Conservation (phyloP, 1,139 yeast species). For the Magnusiomyces fungicola region DNA sequence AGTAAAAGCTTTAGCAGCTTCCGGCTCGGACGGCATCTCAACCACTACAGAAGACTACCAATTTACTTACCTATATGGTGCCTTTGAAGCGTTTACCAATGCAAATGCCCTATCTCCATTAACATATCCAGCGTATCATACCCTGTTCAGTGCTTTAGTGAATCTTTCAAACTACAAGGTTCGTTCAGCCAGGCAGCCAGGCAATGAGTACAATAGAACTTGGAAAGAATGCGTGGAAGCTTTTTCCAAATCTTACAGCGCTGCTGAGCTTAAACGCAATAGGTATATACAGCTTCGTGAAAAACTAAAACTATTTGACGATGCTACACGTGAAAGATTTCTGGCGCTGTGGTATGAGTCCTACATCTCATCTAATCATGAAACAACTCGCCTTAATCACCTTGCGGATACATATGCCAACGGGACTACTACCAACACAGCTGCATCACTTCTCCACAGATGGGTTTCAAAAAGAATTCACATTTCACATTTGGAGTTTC, state of each 20-base stretch:
- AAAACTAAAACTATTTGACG: constrained; percentile 11
- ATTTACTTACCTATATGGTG: constrained; percentile 22
- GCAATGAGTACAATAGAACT: too few relatives aligned
- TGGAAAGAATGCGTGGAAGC: constrained; percentile 11
- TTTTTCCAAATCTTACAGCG: constrained; percentile 7
- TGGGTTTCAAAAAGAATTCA: neutral
- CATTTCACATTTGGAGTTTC: neutral
- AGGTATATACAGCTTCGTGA: constrained; percentile 8
- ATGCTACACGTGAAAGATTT: constrained; percentile 12
- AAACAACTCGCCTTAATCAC: constrained; percentile 2
- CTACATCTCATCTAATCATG: constrained; percentile 4
- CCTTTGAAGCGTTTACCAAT: constrained; percentile 21
- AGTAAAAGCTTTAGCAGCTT: neutral
- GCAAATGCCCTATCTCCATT: constrained; percentile 18
- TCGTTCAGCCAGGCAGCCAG: too few relatives aligned
- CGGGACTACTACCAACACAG: neutral
- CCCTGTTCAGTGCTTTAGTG: constrained; percentile 9
- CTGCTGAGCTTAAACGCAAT: constrained; percentile 6
- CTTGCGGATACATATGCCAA: constrained; percentile 7
- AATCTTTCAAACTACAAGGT: constrained; percentile 8
- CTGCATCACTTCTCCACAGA: neutral
- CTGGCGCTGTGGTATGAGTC: constrained; percentile 14
- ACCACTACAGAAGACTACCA: constrained; percentile 12
- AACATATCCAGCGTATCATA: constrained; percentile 10
- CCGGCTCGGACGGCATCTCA: too few relatives aligned